phyloP scores from a whole-genome alignment of 2,329 filamentous ascomycete species.

The Ophiocordyceps camponoti-rufipedis region DNA sequence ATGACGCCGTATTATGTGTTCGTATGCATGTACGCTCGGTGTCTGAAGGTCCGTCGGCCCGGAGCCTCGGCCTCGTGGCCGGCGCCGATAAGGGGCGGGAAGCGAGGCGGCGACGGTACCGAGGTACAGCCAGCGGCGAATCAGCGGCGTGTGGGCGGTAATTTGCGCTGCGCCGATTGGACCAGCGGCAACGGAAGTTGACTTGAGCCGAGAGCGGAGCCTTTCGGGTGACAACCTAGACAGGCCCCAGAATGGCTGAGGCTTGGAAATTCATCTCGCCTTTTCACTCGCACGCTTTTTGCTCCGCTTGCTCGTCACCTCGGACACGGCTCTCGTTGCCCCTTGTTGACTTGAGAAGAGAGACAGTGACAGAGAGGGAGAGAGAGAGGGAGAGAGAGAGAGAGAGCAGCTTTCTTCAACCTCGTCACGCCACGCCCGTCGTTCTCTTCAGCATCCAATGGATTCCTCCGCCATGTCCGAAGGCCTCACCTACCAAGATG shows the following conservation, averaged over 20 bases:
- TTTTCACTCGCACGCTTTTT: not conserved
- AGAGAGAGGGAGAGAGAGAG: too few species aligned
- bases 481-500: conserved; percentile 60
- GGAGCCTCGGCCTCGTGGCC: not conserved
- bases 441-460: not conserved
- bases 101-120: not conserved
- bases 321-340: too few species aligned
- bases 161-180: conserved; percentile 12
- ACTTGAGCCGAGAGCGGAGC: not conserved
- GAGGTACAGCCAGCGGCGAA: conserved; percentile 5
- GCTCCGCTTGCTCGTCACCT: not conserved
- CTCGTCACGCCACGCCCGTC: not conserved
- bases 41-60: not conserved
- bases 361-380: too few species aligned
- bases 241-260: too few species aligned
- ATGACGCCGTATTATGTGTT: too few species aligned
- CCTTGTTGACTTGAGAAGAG: too few species aligned
- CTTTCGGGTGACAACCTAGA: not conserved
- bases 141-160: conserved; percentile 9
- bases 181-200: conserved; percentile 8
- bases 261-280: not conserved
- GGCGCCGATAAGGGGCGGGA: not conserved
- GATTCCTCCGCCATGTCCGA: conserved; percentile 11
- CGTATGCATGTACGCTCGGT: too few species aligned
- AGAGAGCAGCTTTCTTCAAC: not conserved